These are phyloP conservation scores for Mycena belliarum DNA, from an alignment of 768 basidiomycete species.

Conservation along the genomic window DNA sequence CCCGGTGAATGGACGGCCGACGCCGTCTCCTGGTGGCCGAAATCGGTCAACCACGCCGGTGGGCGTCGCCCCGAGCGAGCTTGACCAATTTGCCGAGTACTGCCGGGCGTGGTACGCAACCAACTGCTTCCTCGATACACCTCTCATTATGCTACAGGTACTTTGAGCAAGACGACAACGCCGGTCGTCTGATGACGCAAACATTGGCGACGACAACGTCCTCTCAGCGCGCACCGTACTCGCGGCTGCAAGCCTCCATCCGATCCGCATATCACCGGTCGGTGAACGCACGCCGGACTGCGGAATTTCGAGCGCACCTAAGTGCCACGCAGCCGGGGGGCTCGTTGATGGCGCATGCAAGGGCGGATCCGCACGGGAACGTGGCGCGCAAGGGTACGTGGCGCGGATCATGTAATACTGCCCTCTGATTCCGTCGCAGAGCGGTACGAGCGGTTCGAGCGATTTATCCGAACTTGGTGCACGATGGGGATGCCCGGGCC, in stretches of 20 bases:
- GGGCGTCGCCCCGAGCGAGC: constrained; percentile 63
- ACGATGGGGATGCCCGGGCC: constrained; percentile 86
- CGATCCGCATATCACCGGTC: constrained; percentile 84
- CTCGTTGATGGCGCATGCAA: constrained; percentile 73
- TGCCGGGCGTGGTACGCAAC: constrained; percentile 73
- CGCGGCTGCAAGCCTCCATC: constrained; percentile 83
- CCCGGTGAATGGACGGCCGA: constrained; percentile 51
- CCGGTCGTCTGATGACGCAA: constrained; percentile 80
- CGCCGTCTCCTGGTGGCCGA: constrained; percentile 58
- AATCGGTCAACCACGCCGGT: constrained; percentile 72
- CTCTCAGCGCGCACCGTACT: constrained; percentile 84
- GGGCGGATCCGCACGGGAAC: constrained; percentile 62
- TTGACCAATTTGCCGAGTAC: constrained; percentile 75
- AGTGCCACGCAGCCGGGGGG: constrained; percentile 77
- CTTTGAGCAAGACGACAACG: constrained; percentile 76
- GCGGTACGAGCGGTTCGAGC: constrained; percentile 71
- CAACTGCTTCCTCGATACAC: not conserved
- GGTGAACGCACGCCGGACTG: constrained; percentile 71
- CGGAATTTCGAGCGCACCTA: constrained; percentile 86
- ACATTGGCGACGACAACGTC: constrained; percentile 78
- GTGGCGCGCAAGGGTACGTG: constrained; percentile 66
- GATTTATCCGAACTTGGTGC: constrained; percentile 83
- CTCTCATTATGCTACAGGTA: constrained; percentile 55
- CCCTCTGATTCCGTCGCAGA: constrained; percentile 40
- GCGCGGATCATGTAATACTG: not conserved